phyloP scores from a whole-genome alignment of 2,329 filamentous ascomycete genomes.

The Plenodomus biglobosus region DNA sequence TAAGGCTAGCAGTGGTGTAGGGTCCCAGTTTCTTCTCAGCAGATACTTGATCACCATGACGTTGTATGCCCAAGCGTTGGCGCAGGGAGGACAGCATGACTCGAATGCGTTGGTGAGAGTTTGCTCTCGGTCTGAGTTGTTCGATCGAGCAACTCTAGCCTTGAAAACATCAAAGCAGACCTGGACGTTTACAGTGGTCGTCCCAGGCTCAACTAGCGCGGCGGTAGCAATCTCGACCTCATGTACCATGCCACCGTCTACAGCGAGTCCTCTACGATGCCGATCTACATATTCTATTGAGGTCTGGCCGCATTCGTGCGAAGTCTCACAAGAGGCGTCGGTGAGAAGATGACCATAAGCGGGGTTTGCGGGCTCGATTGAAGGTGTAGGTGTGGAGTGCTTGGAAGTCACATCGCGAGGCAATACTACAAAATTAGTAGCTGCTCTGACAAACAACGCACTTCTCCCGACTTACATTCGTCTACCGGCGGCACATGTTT shows the following conservation, averaged over 20 bases:
- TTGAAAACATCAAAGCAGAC: constrained; percentile 14
- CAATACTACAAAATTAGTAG: neutral
- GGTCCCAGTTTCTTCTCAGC: constrained; percentile 8
- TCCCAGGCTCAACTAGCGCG: neutral
- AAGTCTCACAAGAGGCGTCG: neutral
- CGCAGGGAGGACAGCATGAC: constrained; percentile 7
- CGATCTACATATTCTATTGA: neutral
- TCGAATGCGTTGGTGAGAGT: constrained; percentile 1
- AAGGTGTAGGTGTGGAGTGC: neutral
- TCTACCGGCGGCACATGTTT: constrained; percentile 12
- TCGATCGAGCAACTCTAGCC: constrained; percentile 3
- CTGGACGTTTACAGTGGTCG: constrained; percentile 1
- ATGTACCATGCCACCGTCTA: neutral
- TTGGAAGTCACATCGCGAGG: neutral
- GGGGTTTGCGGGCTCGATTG: neutral
- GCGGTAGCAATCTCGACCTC: neutral
- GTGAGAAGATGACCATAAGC: neutral
- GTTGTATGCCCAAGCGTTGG: constrained; percentile 11
- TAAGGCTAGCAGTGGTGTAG: constrained; percentile 2
- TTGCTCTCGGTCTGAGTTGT: neutral
- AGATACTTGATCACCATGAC: constrained; percentile 17
- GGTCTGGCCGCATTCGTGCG: neutral
- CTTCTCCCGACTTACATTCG: constrained; percentile 17
- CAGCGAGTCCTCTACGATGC: neutral
- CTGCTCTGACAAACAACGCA: neutral